phyloP scores from a whole-genome alignment of 352 stramenopile species.

The Globisporangium cylindrosporum region DNA sequence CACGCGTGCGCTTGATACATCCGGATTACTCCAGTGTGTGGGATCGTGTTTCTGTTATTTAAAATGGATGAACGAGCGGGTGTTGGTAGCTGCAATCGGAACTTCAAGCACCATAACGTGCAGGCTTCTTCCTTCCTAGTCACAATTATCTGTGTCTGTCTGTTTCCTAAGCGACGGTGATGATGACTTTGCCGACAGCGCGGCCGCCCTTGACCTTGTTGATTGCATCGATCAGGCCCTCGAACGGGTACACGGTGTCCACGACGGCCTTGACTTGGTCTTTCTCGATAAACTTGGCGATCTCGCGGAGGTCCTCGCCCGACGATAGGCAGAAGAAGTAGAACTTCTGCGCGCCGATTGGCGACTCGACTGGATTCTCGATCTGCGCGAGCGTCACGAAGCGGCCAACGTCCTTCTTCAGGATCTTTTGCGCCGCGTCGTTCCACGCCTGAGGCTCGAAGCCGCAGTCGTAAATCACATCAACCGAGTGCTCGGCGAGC shows the following conservation, averaged over 20 bases:
- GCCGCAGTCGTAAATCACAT: conserved; percentile 33
- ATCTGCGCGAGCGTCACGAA: conserved; percentile 31
- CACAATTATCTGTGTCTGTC: no score
- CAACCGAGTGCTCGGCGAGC: conserved; percentile 25
- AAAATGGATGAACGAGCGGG: no score
- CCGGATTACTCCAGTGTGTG: no score
- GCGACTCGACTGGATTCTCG: conserved; percentile 30
- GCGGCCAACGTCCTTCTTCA: conserved; percentile 25
- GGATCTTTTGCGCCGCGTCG: conserved; percentile 25
- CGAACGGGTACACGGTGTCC: conserved; percentile 8
- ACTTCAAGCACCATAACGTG: no score
- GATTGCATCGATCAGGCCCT: conserved; percentile 5
- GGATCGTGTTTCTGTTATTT: no score
- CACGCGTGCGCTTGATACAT: no score
- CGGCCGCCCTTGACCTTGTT: neutral
- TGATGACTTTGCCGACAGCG: conserved; percentile 9
- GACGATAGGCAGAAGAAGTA: conserved; percentile 1
- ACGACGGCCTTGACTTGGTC: neutral
- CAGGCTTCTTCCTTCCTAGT: no score
- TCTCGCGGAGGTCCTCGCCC: neutral
- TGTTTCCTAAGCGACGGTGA: conserved; percentile 3
- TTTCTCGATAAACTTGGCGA: conserved; percentile 4
- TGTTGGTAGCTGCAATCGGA: no score
- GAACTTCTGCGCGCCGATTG: conserved; percentile 33
- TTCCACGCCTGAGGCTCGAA: conserved; percentile 31